Evolutionary conservation across 345 rosid genomes (phyloP).

Genomic region (Garcia nutans): DNA sequence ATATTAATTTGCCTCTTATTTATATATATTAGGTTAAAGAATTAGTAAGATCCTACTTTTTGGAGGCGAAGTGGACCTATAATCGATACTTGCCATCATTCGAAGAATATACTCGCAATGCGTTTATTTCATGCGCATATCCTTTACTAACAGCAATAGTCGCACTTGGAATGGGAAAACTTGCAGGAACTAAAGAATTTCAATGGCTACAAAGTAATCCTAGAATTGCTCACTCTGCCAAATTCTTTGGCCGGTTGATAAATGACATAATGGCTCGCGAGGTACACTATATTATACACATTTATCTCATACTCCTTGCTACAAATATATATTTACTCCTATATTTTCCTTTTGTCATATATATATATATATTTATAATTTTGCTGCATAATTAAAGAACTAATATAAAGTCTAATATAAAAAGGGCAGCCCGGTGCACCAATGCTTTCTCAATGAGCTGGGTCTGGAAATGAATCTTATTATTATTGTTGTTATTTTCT

Average conservation of each 20-base stretch:
- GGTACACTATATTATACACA: background rate
- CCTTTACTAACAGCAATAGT: background rate
- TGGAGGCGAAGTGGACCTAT: conserved; percentile 1
- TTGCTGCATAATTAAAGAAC: too few species aligned
- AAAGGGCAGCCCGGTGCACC: too few species aligned
- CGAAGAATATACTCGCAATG: conserved; percentile 7
- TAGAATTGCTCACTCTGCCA: background rate
- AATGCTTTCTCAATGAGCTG: too few species aligned
- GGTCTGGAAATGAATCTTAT: too few species aligned
- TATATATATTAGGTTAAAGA: background rate
- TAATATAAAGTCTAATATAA: too few species aligned
- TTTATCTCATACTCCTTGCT: too few species aligned
- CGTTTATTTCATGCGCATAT: background rate
- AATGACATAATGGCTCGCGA: conserved; percentile 10
- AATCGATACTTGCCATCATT: conserved; percentile 3
- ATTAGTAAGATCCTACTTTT: background rate
- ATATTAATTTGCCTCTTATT: too few species aligned
- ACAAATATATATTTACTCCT: too few species aligned
- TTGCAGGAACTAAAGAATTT: conserved; percentile 5
- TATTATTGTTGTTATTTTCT: too few species aligned
- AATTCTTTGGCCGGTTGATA: background rate
- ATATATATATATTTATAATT: too few species aligned
- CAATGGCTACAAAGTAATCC: conserved; percentile 11
- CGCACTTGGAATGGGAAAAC: conserved; percentile 10
- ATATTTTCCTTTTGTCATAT: too few species aligned